Evolutionary conservation across 441 rosid genomes (phyloP), one percentile per base, ranked within the genome.

Genomic region (Erysimum cheiri): DNA sequence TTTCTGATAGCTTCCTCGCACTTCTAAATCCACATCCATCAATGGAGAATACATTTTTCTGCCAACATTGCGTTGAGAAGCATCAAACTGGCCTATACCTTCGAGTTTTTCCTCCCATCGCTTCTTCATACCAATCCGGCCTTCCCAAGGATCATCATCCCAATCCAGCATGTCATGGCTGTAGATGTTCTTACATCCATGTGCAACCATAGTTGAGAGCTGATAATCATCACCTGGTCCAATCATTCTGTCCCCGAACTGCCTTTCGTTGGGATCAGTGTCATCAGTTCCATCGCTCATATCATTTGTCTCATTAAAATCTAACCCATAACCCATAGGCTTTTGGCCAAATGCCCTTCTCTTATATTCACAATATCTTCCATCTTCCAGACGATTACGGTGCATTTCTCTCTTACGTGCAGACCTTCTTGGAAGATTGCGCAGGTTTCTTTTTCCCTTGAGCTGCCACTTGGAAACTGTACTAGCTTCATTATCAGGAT

Each of bases 391-490:
- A 65, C 71, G 85, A 78, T 68, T 67, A 43, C 50, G 75, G 6
- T 57, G 71, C 71, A 63, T 48, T 57, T 64, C 56, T 59, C 75
- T 54, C 64, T 64, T 77, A 61, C 84, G 86, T 8, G 75, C 67
- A 67, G 86, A 76, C 77, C 84, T 76, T 77, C 84, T 88, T 36
- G 81, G 73, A 69, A 92, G 84, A 74, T 86, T 82, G 8, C 98
- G 88, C 33, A 80, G 77, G 60, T 90, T 92, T 81, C 98, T 85
- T 80, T 92, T 95, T 62, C 99, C 88, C 84, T 90, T 95, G 61
- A 81, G 81, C 77, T 84, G 94, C 99, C 99, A 95, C 69, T 86
- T 90, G 79, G 97, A 92, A 75, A 87, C 93, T 11, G 90, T 81
- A 66, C 80, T 92, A 60, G 80, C 74, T 64, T 77, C 83, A 72